phyloP scores from a whole-genome alignment of 495 filamentous ascomycete genomes.

The Penicillium ucsense region DNA sequence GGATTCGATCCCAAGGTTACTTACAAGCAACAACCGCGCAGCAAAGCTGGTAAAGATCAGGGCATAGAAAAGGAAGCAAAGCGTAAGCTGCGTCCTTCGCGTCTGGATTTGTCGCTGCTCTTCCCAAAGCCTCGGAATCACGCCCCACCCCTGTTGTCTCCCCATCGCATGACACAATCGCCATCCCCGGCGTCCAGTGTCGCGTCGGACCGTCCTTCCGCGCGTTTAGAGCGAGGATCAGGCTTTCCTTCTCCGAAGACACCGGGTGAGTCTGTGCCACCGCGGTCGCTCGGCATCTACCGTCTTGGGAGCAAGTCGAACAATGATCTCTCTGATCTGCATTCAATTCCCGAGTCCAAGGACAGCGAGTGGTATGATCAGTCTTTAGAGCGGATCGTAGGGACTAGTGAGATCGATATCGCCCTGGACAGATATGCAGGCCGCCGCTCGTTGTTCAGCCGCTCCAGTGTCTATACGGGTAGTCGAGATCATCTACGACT shows the following conservation, averaged over 20 bases:
- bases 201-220: constrained; percentile 18
- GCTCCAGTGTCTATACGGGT: constrained; percentile 13
- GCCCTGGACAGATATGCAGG: constrained; percentile 27
- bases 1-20: constrained; percentile 17
- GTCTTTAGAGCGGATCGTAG: constrained; percentile 24
- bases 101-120: constrained; percentile 36
- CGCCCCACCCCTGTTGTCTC: constrained; percentile 29
- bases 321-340: constrained; percentile 11
- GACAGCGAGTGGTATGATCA: constrained; percentile 19
- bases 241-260: constrained; percentile 10
- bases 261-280: constrained; percentile 21
- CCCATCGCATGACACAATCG: constrained; percentile 36
- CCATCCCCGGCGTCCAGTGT: constrained; percentile 33
- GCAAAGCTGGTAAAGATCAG: constrained; percentile 3
- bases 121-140: constrained; percentile 35
- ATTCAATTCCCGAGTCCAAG: constrained; percentile 14
- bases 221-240: constrained; percentile 8
- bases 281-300: constrained; percentile 5
- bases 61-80: constrained; percentile 24
- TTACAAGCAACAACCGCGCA: constrained; percentile 12
- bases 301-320: constrained; percentile 4
- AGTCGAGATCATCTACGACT: constrained; percentile 19
- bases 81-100: constrained; percentile 31
- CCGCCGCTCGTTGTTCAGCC: constrained; percentile 16
- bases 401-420: constrained; percentile 31